Evolutionary conservation across 495 filamentous ascomycete genomes (phyloP), one percentile per base, ranked within the genome.

Genomic region (Talaromyces adpressus): DNA sequence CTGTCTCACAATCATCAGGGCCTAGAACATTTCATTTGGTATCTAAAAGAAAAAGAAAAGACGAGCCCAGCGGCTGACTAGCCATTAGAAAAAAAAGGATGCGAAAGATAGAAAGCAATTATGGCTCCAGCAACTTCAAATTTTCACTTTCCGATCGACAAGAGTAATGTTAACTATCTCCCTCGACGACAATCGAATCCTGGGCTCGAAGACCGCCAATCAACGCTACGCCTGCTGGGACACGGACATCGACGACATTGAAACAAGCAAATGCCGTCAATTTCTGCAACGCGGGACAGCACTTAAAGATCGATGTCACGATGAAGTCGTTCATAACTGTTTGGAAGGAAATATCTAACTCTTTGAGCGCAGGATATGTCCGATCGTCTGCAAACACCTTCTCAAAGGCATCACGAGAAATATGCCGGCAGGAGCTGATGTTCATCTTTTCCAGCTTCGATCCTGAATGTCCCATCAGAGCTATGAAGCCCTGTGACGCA

Each of bases 191-290:
- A 62, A 88, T 82, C 14, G 77, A 72, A 65, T 82, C 81, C 65
- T 83, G 82, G 5, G 88, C 89, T 68, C 84, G 89, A 34, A 89
- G 87, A 57, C 90, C 82, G 3, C 92, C 92, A 61, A 97, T 87
- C 29, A 96, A 74, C 14, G 90, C 87, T 66, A 90, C 87, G 23
- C 88, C 89, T 56, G 73, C 79, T 1, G 91, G 91, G 45, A 94
- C 87, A 30, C 77, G 74, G 16, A 91, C 81, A 59, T 91, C 86
- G 22, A 70, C 70, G 34, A 95, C 84, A 22, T 88, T 87, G 77
- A 92, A 92, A 74, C 91, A 93, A 23, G 89, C 91, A 75, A 95
- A 97, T 5, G 91, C 89, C 47, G 89, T 86, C 54, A 95, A 67
- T 69, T 85, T 85, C 70, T 85, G 84, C 36, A 97, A 66, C 4